These are phyloP conservation scores for Arabis alpina DNA, from an alignment of 345 rosid species.

Conservation along the genomic window DNA sequence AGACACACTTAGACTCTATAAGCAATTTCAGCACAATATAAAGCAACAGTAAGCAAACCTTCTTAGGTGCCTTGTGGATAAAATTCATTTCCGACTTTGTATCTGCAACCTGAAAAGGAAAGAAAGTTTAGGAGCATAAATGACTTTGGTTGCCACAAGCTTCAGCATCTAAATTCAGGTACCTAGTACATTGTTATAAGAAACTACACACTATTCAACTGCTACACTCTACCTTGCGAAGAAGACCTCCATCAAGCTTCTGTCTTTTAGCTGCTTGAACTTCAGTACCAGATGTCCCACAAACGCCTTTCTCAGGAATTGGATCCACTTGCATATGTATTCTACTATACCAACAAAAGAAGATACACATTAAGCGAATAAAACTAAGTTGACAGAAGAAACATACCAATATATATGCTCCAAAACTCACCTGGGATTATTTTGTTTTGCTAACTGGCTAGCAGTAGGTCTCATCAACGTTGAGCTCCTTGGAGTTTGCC, in stretches of 20 bases:
- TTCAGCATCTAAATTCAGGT: conserved; percentile 7
- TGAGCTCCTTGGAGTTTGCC: conserved; percentile 66
- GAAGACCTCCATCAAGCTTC: conserved; percentile 90
- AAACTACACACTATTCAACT: background rate
- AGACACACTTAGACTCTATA: background rate
- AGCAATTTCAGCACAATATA: conserved; percentile 10
- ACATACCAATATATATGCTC: background rate
- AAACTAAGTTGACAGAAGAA: background rate
- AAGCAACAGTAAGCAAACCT: conserved; percentile 49
- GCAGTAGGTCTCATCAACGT: conserved; percentile 96
- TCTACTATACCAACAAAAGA: conserved; percentile 35
- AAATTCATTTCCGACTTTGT: conserved; percentile 64
- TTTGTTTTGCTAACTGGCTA: conserved; percentile 88
- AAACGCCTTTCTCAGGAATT: conserved; percentile 51
- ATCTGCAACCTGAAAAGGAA: conserved; percentile 64
- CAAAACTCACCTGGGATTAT: conserved; percentile 59
- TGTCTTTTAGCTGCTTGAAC: conserved; percentile 94
- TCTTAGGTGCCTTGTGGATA: conserved; percentile 80
- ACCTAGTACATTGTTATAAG: background rate
- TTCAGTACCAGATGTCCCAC: conserved; percentile 64
- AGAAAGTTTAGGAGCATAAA: background rate
- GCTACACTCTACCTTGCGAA: conserved; percentile 59
- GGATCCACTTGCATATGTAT: conserved; percentile 46
- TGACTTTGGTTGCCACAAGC: background rate
- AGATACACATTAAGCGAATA: background rate